Evolutionary conservation across 2,329 filamentous ascomycete species (phyloP).

Genomic region (Cercospora brassicicola): DNA sequence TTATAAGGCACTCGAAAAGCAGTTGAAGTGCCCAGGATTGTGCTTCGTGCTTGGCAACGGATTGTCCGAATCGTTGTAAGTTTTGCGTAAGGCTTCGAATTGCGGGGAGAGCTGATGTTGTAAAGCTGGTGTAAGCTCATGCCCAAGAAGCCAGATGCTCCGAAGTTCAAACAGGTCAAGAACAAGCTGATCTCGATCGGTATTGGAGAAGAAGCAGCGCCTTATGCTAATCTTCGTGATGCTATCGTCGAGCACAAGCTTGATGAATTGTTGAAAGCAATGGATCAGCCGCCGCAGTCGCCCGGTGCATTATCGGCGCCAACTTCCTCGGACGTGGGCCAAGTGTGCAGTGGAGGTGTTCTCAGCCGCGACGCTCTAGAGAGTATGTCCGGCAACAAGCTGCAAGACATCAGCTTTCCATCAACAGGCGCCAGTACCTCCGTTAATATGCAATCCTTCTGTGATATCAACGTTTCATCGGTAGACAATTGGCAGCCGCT

Average conservation of each 20-base stretch:
- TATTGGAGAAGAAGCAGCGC: background rate
- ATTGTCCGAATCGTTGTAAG: background rate
- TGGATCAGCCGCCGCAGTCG: background rate
- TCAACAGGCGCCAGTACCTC: background rate
- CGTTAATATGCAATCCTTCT: background rate
- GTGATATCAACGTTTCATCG: background rate
- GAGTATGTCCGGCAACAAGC: background rate
- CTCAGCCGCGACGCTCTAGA: background rate
- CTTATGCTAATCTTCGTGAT: background rate
- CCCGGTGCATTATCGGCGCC: background rate
- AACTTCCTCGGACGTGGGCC: background rate
- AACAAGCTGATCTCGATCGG: background rate
- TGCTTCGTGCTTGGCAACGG: constrained; percentile 1
- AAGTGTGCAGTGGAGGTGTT: background rate
- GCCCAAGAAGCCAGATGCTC: constrained; percentile 2
- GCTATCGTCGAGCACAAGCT: background rate
- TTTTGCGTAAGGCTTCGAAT: background rate
- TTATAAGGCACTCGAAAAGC: background rate
- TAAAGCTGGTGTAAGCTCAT: constrained; percentile 5
- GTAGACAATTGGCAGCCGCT: background rate
- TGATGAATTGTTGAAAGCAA: background rate
- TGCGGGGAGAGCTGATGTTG: background rate
- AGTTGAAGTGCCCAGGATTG: background rate
- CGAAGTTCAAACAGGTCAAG: background rate
- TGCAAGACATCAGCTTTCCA: background rate